Conservation (phyloP, 31 red algal genomes). For the Bonnemaisonia californica region DNA sequence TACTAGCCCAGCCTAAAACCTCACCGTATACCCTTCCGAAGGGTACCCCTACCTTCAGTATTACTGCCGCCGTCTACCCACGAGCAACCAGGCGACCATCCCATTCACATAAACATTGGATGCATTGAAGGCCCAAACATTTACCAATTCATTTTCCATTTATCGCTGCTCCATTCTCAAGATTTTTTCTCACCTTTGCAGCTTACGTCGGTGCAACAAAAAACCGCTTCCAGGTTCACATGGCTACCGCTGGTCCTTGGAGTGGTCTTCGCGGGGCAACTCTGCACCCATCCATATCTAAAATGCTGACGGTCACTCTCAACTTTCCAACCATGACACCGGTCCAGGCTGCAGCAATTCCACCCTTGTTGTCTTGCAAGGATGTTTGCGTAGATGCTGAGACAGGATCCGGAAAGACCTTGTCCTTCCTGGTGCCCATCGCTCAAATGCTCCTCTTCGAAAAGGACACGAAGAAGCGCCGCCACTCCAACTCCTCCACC, state of each 20-base stretch:
- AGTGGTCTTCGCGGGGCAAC: slow-evolving; percentile 8
- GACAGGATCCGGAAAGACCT: slow-evolving; percentile 97
- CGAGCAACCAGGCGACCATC: too few species aligned
- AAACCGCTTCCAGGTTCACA: too few species aligned
- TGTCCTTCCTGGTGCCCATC: slow-evolving; percentile 88
- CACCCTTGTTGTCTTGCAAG: slow-evolving; percentile 69
- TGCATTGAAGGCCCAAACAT: too few species aligned
- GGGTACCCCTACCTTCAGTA: too few species aligned
- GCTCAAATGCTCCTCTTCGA: slow-evolving; percentile 54
- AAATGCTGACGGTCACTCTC: slow-evolving; percentile 23
- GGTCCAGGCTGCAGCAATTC: slow-evolving; percentile 90
- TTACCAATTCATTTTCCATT: too few species aligned
- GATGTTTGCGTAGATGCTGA: slow-evolving; percentile 91
- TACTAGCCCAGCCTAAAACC: too few species aligned
- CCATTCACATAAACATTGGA: too few species aligned
- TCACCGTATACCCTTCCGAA: too few species aligned
- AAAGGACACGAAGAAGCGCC: background rate
- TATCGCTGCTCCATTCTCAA: too few species aligned
- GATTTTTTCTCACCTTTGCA: too few species aligned
- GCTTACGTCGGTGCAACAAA: too few species aligned
- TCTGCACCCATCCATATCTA: slow-evolving; percentile 2
- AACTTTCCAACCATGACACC: slow-evolving; percentile 78
- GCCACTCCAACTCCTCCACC: background rate
- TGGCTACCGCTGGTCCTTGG: slow-evolving; percentile 70
- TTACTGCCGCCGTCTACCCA: too few species aligned